Evolutionary conservation across 352 stramenopile genomes (phyloP), one percentile per base, ranked within the genome.

Genomic region (Phytophthora multivora): DNA sequence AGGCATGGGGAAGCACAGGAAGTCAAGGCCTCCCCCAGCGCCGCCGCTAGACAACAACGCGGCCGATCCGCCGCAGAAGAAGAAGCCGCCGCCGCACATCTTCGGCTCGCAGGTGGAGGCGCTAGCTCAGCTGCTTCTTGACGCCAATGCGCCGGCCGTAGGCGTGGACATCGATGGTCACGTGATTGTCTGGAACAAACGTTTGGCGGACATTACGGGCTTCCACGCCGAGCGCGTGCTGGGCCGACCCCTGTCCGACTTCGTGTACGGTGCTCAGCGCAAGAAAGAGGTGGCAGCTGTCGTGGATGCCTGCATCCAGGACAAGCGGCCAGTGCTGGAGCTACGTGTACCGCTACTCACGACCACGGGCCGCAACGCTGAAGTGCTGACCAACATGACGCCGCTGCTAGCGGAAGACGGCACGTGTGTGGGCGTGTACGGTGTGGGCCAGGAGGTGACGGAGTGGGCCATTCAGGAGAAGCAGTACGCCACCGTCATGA

Each of bases 111-210:
- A 67, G 25, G 57, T 36, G 7, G 51, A 66, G 38, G 51, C 63
- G 33, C 51, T 71, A 11, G 57, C 57, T 2, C 57, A 58, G 31
- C 46, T 94, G 38, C 74, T 94, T 5, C 42, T 87, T 45, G 83
- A 79, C 28, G 81, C 86, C 15, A 88, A 87, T 51, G 77, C 79
- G 50, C 78, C 84, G 1, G 83, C 88, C 12, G 63, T 92, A 30
- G 83, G 77, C 48, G 67, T 91, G 16, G 75, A 86, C 43, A 30
- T 72, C 7, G 38, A 68, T 11, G 79, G 81, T 15, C 21, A 59
- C 31, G 78, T 92, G 19, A 88, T 67, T 28, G 61, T 88, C 59
- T 92, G 83, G 83, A 92, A 92, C 71, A 62, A 63, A 31, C 68
- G 66, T n/a, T 38, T 88, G 49, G 62, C 40, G 33, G 67, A 71